Base-by-base conservation (phyloP, 1,284 basidiomycete species). In the Boletus austroedulis region DNA sequence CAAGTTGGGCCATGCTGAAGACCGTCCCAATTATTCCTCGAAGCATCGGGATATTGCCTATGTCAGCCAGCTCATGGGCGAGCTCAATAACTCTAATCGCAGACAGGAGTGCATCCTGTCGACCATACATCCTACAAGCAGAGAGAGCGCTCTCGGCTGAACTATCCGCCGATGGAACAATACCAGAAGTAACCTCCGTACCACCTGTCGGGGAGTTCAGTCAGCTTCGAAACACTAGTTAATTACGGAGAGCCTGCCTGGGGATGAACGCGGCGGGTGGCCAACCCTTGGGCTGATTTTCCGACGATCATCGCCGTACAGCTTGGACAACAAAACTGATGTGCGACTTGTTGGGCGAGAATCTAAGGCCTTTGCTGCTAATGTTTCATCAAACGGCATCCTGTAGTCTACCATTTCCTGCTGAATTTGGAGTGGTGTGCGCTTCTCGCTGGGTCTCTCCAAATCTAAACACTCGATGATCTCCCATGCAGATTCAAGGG, bases 361-460 rank as follows among this genome's bases (percentile, higher is more conserved):
- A 21, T 55, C 32, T 15, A 66, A 48, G 0, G 57, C 66, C 29
- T 46, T 65, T 17, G 58, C 66, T 17, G 64, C 64, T 5, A 62
- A 10, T 2, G 66, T 65, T 23, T 65, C 50, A 8, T 58, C 51
- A 45, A 68, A 11, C 8, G 14, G n/a, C n/a, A n/a, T n/a, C n/a
- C n/a, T n/a, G n/a, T n/a, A n/a, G n/a, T n/a, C n/a, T n/a, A 65
- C 66, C 66, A 68, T 65, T 40, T 68, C 64, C 31, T 6, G 15
- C 21, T 65, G 64, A 15, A 68, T 68, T 40, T 47, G 53, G 2
- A 65, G 46, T 9, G 64, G 54, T 4, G 17, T 1, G 14, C 49
- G 50, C 23, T 2, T 41, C 23, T 46, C 43, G 14, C n/a, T 36
- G 28, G 51, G 12, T 26, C 19, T 14, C 2, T 54, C 43, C 44